phyloP scores from a whole-genome alignment of 768 basidiomycete genomes.

The Tulasnella sp. region DNA sequence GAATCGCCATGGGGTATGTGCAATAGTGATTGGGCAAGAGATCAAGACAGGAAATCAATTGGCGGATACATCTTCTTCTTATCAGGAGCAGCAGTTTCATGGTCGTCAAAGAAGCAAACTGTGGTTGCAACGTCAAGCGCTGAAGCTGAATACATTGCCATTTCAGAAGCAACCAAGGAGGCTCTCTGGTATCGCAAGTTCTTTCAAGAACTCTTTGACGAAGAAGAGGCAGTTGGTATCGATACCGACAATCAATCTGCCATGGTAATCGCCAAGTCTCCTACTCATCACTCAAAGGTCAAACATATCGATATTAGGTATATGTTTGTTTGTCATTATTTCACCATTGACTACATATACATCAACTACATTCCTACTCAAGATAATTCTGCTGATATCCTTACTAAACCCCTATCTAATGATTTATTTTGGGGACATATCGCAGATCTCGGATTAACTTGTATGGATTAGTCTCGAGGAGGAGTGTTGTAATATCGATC shows the following conservation, averaged over 20 bases:
- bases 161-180: conserved; percentile 18
- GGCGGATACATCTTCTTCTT: conserved; percentile 27
- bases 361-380: conserved; percentile 17
- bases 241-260: conserved; percentile 14
- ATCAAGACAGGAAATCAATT: conserved; percentile 20
- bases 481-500: too few species aligned
- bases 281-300: conserved; percentile 1
- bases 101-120: conserved; percentile 30
- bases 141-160: conserved; percentile 25
- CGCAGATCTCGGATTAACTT: too few species aligned
- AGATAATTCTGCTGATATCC: conserved; percentile 20
- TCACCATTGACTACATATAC: conserved; percentile 15
- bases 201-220: conserved; percentile 17
- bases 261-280: background rate
- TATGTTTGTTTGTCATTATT: conserved; percentile 24
- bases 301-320: conserved; percentile 9
- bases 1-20: too few species aligned
- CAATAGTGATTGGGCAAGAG: too few species aligned
- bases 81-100: conserved; percentile 28
- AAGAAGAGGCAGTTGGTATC: conserved; percentile 10
- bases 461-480: too few species aligned
- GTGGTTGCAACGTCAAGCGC: conserved; percentile 28
- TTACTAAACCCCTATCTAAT: conserved; percentile 19
- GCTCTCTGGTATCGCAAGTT: conserved; percentile 20
- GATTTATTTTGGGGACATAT: too few species aligned